Conservation (phyloP, 2,329 filamentous ascomycete genomes). For the Tolypocladium capitatum region DNA sequence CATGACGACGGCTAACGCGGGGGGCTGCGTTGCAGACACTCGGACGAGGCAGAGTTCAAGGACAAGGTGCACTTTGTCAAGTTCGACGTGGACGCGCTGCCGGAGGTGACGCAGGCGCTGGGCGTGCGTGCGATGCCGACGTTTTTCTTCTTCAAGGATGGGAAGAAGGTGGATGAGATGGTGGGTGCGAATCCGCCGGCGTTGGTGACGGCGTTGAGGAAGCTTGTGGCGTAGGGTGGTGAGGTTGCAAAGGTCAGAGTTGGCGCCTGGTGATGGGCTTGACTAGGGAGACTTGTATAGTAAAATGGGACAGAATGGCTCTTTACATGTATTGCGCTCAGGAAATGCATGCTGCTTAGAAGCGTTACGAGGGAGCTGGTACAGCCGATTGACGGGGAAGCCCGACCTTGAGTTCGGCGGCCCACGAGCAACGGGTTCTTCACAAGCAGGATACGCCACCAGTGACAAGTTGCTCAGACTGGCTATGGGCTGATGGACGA, state of each 20-base stretch:
- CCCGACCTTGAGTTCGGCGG: background rate
- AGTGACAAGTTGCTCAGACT: too few relatives aligned
- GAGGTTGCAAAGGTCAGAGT: background rate
- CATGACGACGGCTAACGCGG: background rate
- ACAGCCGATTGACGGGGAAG: background rate
- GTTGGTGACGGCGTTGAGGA: constrained; percentile 24
- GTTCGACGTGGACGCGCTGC: constrained; percentile 74
- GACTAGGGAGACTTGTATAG: background rate
- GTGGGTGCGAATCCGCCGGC: constrained; percentile 67
- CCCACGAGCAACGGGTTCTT: background rate
- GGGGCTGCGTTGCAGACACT: constrained; percentile 7
- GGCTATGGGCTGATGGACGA: too few relatives aligned
- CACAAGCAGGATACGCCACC: too few relatives aligned
- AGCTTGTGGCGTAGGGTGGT: background rate
- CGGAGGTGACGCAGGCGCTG: constrained; percentile 61
- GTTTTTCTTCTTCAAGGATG: constrained; percentile 72
- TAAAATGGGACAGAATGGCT: background rate
- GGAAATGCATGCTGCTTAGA: background rate
- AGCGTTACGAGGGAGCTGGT: background rate
- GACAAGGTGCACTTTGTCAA: constrained; percentile 67
- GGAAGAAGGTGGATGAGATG: constrained; percentile 56
- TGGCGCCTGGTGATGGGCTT: background rate
- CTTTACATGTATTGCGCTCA: background rate
- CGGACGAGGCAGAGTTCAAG: constrained; percentile 29
- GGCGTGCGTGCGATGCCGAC: constrained; percentile 85